Conservation (phyloP, 805 yeast species). For the Yamadazyma kitorensis region DNA sequence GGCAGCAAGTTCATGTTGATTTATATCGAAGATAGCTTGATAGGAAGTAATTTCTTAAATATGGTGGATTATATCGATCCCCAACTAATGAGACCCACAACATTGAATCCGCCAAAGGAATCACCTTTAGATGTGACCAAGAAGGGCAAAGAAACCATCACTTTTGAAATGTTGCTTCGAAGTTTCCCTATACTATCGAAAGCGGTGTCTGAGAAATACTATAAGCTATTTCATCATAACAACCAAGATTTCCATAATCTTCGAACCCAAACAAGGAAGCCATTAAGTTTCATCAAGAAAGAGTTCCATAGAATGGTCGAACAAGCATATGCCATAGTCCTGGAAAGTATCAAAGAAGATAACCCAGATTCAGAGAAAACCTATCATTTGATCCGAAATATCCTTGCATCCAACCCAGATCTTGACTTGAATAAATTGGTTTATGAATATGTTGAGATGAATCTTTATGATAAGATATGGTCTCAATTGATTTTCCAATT, state of each 20-base stretch:
- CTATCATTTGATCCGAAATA: slow-evolving; percentile 27
- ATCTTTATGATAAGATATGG: slow-evolving; percentile 70
- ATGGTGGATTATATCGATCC: slow-evolving; percentile 12
- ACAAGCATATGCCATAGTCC: slow-evolving; percentile 34
- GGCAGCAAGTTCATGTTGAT: slow-evolving; percentile 57
- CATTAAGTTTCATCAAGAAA: slow-evolving; percentile 20
- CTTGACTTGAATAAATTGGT: slow-evolving; percentile 52
- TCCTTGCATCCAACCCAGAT: slow-evolving; percentile 32
- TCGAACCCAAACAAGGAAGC: slow-evolving; percentile 27
- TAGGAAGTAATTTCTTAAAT: slow-evolving; percentile 32
- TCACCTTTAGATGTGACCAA: not conserved
- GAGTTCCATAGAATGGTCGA: slow-evolving; percentile 34
- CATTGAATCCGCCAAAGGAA: not conserved
- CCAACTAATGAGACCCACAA: not conserved
- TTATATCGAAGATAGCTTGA: slow-evolving; percentile 54
- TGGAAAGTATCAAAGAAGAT: slow-evolving; percentile 35
- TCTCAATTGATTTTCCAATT: slow-evolving; percentile 36
- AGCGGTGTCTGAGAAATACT: slow-evolving; percentile 37
- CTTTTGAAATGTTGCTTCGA: slow-evolving; percentile 37
- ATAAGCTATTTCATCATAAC: slow-evolving; percentile 40
- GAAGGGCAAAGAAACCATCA: slow-evolving; percentile 9
- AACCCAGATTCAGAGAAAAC: slow-evolving; percentile 33
- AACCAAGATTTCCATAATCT: slow-evolving; percentile 29
- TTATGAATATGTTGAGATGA: slow-evolving; percentile 69
- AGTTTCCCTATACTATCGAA: slow-evolving; percentile 38